Evolutionary conservation across 768 basidiomycete genomes (phyloP).

Genomic region (Collybia sp.): DNA sequence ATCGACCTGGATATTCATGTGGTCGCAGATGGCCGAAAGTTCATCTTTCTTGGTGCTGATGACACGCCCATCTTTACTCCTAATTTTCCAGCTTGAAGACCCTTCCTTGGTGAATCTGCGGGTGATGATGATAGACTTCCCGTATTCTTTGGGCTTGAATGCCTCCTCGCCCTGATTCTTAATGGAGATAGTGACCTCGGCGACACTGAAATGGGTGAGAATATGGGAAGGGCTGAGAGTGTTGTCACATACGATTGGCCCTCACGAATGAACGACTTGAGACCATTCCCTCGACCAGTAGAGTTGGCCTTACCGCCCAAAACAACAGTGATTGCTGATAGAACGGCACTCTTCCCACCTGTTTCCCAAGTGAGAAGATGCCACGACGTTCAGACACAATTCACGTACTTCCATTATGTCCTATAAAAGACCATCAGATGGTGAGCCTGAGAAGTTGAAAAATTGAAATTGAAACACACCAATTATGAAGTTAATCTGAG

Average conservation of each 20-base stretch:
- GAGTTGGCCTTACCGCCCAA: constrained; percentile 90
- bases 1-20: constrained; percentile 96
- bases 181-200: constrained; percentile 76
- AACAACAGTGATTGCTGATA: constrained; percentile 90
- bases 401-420: constrained; percentile 87
- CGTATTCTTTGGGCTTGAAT: constrained; percentile 80
- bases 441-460: constrained; percentile 1
- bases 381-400: neutral
- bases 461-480: constrained; percentile 38
- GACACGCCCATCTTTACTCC: constrained; percentile 55
- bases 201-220: constrained; percentile 32
- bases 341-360: constrained; percentile 95
- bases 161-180: constrained; percentile 93
- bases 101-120: constrained; percentile 80
- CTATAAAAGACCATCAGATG: constrained; percentile 27
- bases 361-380: neutral
- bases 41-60: constrained; percentile 81
- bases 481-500: constrained; percentile 96
- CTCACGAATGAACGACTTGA: constrained; percentile 83
- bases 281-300: constrained; percentile 83
- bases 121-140: constrained; percentile 79
- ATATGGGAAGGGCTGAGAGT: neutral
- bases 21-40: constrained; percentile 82
- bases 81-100: constrained; percentile 77
- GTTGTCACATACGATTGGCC: constrained; percentile 64